Evolutionary conservation across 106 monocot species (phyloP).

Genomic region (Vanilla planifolia): DNA sequence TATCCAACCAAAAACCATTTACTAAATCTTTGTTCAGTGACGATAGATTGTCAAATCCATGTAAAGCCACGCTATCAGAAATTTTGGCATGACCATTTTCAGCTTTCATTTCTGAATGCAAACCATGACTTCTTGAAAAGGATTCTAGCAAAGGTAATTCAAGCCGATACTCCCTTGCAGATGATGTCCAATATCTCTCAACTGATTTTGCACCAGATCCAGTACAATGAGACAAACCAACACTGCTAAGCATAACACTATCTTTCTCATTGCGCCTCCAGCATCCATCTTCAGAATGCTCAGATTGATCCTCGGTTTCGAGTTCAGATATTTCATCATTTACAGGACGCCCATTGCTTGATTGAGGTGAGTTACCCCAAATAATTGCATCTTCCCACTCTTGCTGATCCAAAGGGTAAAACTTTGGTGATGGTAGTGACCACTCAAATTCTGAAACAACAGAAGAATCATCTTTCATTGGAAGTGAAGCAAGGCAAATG

Average conservation of each 20-base stretch:
- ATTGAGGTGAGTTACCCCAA: constrained; percentile 87
- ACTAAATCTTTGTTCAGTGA: constrained; percentile 73
- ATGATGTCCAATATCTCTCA: constrained; percentile 4
- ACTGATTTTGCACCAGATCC: constrained; percentile 12
- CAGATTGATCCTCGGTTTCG: constrained; percentile 27
- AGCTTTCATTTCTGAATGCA: constrained; percentile 4
- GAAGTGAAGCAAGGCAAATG: constrained; percentile 45
- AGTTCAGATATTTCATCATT: constrained; percentile 49
- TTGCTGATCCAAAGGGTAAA: constrained; percentile 92
- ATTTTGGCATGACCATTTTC: constrained; percentile 14
- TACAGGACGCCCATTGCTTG: constrained; percentile 23
- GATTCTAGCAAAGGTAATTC: constrained; percentile 28
- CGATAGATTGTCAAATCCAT: constrained; percentile 42
- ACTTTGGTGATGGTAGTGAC: constrained; percentile 43
- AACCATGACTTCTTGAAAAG: constrained; percentile 12
- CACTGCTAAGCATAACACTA: constrained; percentile 11
- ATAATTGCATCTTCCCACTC: constrained; percentile 89
- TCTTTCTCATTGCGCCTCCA: constrained; percentile 14
- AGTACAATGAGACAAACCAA: constrained; percentile 23
- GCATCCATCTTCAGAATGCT: constrained; percentile 21
- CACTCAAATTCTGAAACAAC: constrained; percentile 9
- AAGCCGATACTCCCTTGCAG: constrained; percentile 23
- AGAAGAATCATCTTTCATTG: constrained; percentile 64
- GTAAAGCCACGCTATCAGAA: constrained; percentile 14
- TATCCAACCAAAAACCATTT: constrained; percentile 79